Evolutionary conservation across 495 filamentous ascomycete species (phyloP), one percentile per base, ranked within the genome.

Genomic region (Aspergillus asperescens): DNA sequence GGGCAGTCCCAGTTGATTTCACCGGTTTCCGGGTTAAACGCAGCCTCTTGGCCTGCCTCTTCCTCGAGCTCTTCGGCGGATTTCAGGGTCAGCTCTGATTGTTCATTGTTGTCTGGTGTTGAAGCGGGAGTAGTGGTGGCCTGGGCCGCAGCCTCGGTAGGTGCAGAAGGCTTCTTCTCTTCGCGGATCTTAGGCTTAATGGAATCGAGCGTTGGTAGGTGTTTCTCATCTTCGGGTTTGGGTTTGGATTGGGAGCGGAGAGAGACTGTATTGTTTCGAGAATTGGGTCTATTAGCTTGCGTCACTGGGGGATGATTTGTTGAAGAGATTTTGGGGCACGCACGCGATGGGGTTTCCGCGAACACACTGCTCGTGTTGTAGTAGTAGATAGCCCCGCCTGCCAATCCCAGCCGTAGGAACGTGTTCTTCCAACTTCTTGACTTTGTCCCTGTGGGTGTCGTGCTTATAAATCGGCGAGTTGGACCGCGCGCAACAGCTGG

Each of bases 1-100:
- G 94, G 93, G 70, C 93, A 98, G 65, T 96, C 93, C 94, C 94
- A 98, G 77, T 98, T 97, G 72, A 98, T 98, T 79, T 97, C 93
- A 57, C 93, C 93, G 7, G 93, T 98, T 77, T 97, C 94, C 10
- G 89, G 89, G 69, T 98, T 92, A 74, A 96, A 98, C 0, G 93
- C 93, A 18, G 91, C 93, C 67, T 96, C 81, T 55, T 89, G 78
- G 46, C 69, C 77, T 18, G 90, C 89, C 69, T 96, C 88, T 41
- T 87, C 81, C 68, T 93, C 85, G 13, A 93, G 72, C 5, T 80
- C 84, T 55, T 82, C 78, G 38, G 67, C 56, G 16, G 57, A 52
- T 18, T 56, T 63, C 56, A 64, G 2, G 19, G 60, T 50, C 49
- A 46, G 61, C 22, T 62, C 52, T n/a, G 53, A 40, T 54, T 51